Evolutionary conservation across 305 asterid species (phyloP), one percentile per base, ranked within the genome.

Genomic region (Salvia sclarea): DNA sequence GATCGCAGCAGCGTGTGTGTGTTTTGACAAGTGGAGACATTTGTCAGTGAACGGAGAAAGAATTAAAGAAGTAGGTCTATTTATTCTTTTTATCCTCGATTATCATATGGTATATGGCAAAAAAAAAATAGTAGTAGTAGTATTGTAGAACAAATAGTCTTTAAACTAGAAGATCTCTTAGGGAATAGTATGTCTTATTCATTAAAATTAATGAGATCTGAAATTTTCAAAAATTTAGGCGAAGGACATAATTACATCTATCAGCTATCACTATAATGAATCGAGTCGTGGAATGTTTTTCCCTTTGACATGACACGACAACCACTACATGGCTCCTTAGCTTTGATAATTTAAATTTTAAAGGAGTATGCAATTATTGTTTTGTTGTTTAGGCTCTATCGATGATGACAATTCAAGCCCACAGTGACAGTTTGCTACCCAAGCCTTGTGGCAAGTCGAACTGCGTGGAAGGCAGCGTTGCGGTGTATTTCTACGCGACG

Each of bases 381-480:
- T 68, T n/a, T 6, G 2, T 35, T 7, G 9, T 1, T 20, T 56
- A 84, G 90, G 84, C 84, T 31, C 75, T 84, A 47, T 50, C 82
- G 58, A 84, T 84, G 90, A 82, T 85, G 86, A 80, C 91, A 64
- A 78, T 82, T 18, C 91, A 85, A 68, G 88, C 88, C 66, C 83
- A 73, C 78, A 72, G 53, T 20, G 79, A 65, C 9, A 52, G 69
- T 10, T 66, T 85, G 64, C 84, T 79, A 10, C 91, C 91, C 8
- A 74, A 73, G 8, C 73, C 84, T 14, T 82, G 88, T 33, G 84
- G 83, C 20, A 80, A 78, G 62, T 64, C 89, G 17, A 76, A 74
- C 13, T 82, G 87, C 63, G 22, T 82, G 2, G 66, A 74, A 4
- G 79, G 81, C 6, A 80, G 79, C 47, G 72, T 60, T 10, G 83